A percentile compares a stretch with the other conserved stretches of the same genome.
Conservation (phyloP, 805 yeast genomes). For the Saccharomycopsis sp. region DNA sequence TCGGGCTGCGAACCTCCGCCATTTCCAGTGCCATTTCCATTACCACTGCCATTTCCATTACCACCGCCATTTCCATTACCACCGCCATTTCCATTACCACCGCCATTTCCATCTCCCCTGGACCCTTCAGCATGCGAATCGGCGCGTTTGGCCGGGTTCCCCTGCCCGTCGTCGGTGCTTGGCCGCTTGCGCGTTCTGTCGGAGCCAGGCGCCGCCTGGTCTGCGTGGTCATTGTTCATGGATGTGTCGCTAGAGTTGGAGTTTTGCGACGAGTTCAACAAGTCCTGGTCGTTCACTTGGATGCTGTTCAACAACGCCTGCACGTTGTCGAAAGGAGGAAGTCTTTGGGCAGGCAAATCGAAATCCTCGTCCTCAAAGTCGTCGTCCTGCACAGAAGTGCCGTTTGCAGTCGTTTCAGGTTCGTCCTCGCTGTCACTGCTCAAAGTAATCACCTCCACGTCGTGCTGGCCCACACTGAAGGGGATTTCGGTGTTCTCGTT, state of each 20-base stretch:
- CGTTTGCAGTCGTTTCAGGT: slow-evolving; percentile 25
- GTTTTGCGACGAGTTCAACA: background rate
- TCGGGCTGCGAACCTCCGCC: too few species aligned
- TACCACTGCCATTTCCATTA: too few species aligned
- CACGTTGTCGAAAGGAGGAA: slow-evolving; percentile 1
- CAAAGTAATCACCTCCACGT: slow-evolving; percentile 33
- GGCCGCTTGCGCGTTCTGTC: background rate
- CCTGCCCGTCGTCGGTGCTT: background rate
- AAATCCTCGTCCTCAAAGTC: background rate
- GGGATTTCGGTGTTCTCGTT: slow-evolving; percentile 9
- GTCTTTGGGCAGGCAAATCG: background rate
- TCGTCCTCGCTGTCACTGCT: slow-evolving; percentile 30
- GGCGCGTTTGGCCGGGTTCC: background rate
- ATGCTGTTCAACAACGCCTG: background rate
- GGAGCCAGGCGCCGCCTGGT: background rate
- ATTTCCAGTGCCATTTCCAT: too few species aligned
- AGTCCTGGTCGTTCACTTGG: background rate
- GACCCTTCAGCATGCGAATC: background rate
- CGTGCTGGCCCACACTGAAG: slow-evolving; percentile 18
- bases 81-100: too few species aligned
- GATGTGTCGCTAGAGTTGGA: background rate
- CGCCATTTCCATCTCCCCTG: too few species aligned
- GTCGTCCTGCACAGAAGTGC: background rate
- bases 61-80: too few species aligned
- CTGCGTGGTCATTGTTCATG: background rate